phyloP scores from a whole-genome alignment of 352 stramenopile species.

The Globisporangium barbulae region DNA sequence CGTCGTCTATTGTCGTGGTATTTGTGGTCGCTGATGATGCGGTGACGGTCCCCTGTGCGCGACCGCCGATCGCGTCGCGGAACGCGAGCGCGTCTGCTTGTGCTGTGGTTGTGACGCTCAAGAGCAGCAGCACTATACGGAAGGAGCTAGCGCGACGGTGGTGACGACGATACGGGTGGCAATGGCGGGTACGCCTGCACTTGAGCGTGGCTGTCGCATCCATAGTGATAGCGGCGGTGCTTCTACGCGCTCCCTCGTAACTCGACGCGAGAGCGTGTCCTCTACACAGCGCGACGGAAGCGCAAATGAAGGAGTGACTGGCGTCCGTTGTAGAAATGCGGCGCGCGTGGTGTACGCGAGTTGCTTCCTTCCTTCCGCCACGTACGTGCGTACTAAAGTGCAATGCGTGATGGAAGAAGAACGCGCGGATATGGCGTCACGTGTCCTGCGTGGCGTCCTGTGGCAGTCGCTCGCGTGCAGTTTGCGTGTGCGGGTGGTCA shows the following conservation, averaged over 20 bases:
- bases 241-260: not conserved
- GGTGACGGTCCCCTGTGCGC: not conserved
- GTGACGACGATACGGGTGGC: not conserved
- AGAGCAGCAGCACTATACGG: not conserved
- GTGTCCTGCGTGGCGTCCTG: not conserved
- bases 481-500: not conserved
- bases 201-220: not conserved
- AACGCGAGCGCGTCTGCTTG: not conserved
- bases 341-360: not conserved
- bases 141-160: not conserved
- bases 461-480: not conserved
- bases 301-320: not conserved
- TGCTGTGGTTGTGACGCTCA: not conserved
- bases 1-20: not conserved
- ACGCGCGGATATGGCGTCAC: not conserved
- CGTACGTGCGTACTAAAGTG: not conserved
- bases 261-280: not conserved
- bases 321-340: conserved; percentile 1
- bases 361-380: not conserved
- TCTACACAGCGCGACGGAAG: not conserved
- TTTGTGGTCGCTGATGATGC: not conserved
- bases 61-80: not conserved
- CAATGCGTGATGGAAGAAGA: not conserved
- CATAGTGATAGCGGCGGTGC: not conserved
- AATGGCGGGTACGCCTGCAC: not conserved